Conservation (phyloP, 371 early-diverging fungal species). For the Mortierella sp. region DNA sequence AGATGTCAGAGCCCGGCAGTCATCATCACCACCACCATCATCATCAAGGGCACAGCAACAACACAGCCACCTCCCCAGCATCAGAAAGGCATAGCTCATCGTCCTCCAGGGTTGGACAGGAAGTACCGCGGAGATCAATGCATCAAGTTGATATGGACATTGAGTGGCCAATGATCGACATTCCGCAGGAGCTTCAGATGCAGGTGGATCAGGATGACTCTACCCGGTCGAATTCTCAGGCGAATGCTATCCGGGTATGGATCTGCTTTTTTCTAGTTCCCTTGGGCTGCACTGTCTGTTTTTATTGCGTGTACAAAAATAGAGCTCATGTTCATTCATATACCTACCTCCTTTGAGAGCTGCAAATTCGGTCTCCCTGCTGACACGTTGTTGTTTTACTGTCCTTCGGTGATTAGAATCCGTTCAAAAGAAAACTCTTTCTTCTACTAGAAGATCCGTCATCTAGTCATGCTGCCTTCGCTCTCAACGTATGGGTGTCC, state of each 20-base stretch:
- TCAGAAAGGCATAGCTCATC: constrained; percentile 46
- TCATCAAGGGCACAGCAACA: constrained; percentile 6
- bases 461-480: constrained; percentile 78
- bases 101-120: constrained; percentile 26
- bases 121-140: constrained; percentile 40
- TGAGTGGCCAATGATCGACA: constrained; percentile 58
- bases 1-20: constrained; percentile 40
- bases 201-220: constrained; percentile 40
- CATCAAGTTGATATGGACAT: constrained; percentile 52
- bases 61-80: constrained; percentile 33
- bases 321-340: too few species aligned
- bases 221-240: constrained; percentile 56
- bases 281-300: background rate
- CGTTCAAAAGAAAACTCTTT: constrained; percentile 74
- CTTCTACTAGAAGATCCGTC: constrained; percentile 78
- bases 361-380: too few species aligned
- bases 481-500: constrained; percentile 79
- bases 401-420: constrained; percentile 20
- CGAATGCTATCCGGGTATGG: constrained; percentile 53
- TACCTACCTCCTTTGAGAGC: too few species aligned
- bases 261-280: too few species aligned
- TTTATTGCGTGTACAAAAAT: background rate
- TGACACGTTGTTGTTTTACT: constrained; percentile 13
- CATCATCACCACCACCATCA: constrained; percentile 30
- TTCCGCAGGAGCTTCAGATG: constrained; percentile 57